Conservation (phyloP, 257 asterid species). For the Perilla frutescens region DNA sequence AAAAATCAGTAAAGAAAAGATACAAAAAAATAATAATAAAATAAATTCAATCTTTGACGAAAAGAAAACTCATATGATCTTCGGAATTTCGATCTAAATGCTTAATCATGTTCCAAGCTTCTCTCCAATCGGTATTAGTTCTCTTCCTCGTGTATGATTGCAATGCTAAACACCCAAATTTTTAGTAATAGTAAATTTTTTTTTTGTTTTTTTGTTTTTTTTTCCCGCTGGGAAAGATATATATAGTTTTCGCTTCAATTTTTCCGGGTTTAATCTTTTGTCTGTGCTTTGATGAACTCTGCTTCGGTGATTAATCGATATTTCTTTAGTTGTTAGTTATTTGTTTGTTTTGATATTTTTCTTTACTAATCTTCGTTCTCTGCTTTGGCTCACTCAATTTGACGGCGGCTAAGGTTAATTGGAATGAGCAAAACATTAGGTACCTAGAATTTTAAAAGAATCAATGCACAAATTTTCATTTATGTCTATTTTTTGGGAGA, state of each 20-base stretch:
- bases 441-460: not conserved
- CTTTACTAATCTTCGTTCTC: constrained; percentile 7
- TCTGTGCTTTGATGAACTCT: not conserved
- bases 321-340: not conserved
- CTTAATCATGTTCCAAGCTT: constrained; percentile 23
- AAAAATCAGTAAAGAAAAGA: constrained; percentile 7
- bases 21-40: not conserved
- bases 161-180: constrained; percentile 1
- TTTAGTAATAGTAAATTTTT: not conserved
- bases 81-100: constrained; percentile 31
- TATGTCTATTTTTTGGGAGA: not conserved
- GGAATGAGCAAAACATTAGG: not conserved
- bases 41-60: not conserved
- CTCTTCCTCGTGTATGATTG: constrained; percentile 9
- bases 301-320: constrained; percentile 14
- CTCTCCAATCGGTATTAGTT: constrained; percentile 21
- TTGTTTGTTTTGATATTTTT: not conserved
- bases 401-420: not conserved
- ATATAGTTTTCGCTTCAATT: not conserved
- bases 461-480: constrained; percentile 14
- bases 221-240: not conserved
- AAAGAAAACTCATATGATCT: constrained; percentile 13
- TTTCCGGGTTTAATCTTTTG: not conserved
- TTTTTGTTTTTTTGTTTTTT: no score
- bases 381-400: constrained; percentile 26